Evolutionary conservation across 805 yeast genomes (phyloP), one percentile per base, ranked within the genome.

Genomic region (Metschnikowia matae): DNA sequence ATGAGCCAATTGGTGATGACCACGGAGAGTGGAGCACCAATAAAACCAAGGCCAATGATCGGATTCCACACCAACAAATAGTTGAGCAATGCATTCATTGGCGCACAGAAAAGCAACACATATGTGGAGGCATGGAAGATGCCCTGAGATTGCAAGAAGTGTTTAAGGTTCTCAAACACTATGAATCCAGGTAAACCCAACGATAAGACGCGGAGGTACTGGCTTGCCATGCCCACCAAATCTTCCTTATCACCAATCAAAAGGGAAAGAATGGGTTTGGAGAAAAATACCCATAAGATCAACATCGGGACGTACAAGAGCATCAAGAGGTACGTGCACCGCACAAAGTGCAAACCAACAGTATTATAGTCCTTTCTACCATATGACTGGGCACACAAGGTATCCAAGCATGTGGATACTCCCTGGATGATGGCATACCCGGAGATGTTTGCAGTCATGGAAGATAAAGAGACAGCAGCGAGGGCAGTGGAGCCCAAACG

Each of bases 111-210:
- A 37, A 80, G 67, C 38, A 87, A 69, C 23, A 85, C 85, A 56
- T 84, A 83, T 0, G 91, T 86, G 10, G 90, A 83, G 6, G 92
- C 92, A 64, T 86, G 88, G 66, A 86, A 87, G 6, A 85, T 78
- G 21, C 89, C 89, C 69, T 87, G 92, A 43, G 88, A 78, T 65
- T 87, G 92, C 58, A 87, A 69, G 59, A 77, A 87, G 63, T 87
- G 82, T 63, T 86, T 86, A 45, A 84, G 82, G 55, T 84, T 82
- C 67, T 87, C 92, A 59, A 80, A 81, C n/a, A 81, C 59, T 29
- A 85, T 82, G 62, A 80, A 86, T 0, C 89, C 92, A 0, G 94
- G 94, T 5, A 86, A 72, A 31, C 92, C 92, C 46, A 81, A 66
- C 4, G 82, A 68, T 8, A 83, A 74, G 7, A 83, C 70, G 48